Evolutionary conservation across 1,139 yeast genomes (phyloP).

Genomic region (Candida neerlandica): DNA sequence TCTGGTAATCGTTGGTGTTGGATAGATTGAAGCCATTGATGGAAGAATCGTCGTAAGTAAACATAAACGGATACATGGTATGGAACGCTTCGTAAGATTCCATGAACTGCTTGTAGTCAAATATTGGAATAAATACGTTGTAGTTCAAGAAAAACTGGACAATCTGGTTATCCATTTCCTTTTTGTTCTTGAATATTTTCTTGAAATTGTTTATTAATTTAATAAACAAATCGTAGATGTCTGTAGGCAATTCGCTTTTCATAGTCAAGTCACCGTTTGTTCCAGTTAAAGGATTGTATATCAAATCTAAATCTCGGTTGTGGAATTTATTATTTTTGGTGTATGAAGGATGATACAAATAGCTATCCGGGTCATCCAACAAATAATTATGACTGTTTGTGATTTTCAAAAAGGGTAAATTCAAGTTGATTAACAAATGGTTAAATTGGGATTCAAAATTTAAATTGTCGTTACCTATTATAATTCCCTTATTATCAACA

Average conservation of each 20-base stretch:
- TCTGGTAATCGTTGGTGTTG: conserved; percentile 47
- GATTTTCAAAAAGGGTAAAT: conserved; percentile 49
- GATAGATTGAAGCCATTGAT: conserved; percentile 54
- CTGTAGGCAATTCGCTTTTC: conserved; percentile 36
- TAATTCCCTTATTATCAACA: conserved; percentile 46
- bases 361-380: conserved; percentile 47
- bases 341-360: conserved; percentile 46
- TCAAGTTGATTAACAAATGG: conserved; percentile 47
- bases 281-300: conserved; percentile 48
- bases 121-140: conserved; percentile 61
- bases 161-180: conserved; percentile 55
- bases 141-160: conserved; percentile 57
- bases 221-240: conserved; percentile 48
- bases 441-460: conserved; percentile 54
- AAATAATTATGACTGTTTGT: conserved; percentile 50
- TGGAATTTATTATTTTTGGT: conserved; percentile 42
- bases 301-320: conserved; percentile 43
- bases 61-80: conserved; percentile 57
- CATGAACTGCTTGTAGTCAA: conserved; percentile 60
- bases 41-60: conserved; percentile 52
- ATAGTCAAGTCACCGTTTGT: conserved; percentile 13
- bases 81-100: conserved; percentile 58
- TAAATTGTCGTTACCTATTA: conserved; percentile 51
- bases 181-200: conserved; percentile 43
- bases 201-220: conserved; percentile 51